Evolutionary conservation across 495 filamentous ascomycete genomes (phyloP).

Genomic region (Schizothecium vesticola): DNA sequence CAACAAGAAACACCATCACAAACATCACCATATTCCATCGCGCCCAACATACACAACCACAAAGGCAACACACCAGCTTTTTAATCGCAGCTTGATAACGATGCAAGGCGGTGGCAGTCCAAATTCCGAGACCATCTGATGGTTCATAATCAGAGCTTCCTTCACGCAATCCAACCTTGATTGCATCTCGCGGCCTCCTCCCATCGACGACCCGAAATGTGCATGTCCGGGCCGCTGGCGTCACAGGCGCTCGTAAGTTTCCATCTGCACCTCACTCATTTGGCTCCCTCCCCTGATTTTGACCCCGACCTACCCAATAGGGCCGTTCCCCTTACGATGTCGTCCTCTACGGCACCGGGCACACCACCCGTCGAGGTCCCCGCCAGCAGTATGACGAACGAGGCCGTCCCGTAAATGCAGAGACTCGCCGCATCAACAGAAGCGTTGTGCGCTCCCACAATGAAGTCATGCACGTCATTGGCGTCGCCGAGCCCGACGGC

Average conservation of each 20-base stretch:
- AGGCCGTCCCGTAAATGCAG: conserved; percentile 61
- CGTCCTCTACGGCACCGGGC: conserved; percentile 43
- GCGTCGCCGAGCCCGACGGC: conserved; percentile 46
- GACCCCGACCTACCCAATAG: conserved; percentile 28
- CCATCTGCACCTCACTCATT: neutral
- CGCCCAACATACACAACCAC: neutral
- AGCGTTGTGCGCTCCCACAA: conserved; percentile 52
- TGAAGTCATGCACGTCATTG: conserved; percentile 53
- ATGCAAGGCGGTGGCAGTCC: neutral
- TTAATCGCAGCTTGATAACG: too few species aligned
- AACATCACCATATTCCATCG: neutral
- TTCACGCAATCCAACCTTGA: neutral
- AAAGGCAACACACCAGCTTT: too few species aligned
- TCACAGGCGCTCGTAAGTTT: conserved; percentile 47
- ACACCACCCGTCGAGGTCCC: conserved; percentile 42
- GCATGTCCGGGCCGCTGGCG: conserved; percentile 44
- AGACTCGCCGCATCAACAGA: conserved; percentile 45
- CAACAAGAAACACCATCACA: neutral
- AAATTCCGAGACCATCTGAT: neutral
- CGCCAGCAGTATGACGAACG: conserved; percentile 64
- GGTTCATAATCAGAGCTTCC: neutral
- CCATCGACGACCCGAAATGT: conserved; percentile 31
- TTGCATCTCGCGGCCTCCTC: neutral
- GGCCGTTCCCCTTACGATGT: conserved; percentile 70
- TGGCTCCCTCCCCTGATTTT: neutral